Evolutionary conservation across 352 stramenopile species (phyloP), one percentile per base, ranked within the genome.

Genomic region (Plasmopara muralis): DNA sequence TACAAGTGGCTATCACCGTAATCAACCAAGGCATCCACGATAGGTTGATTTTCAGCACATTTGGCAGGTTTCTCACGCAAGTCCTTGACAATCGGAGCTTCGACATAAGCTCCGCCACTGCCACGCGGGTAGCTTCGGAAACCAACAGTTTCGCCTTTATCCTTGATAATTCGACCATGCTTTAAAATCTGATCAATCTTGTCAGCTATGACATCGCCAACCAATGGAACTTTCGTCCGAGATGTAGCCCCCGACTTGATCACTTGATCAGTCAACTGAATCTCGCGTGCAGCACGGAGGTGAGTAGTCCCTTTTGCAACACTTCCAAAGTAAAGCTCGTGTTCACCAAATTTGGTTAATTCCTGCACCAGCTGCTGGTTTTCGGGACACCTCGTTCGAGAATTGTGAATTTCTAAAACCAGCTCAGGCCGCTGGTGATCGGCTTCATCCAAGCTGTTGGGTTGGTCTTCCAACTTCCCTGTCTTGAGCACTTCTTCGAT

Each of bases 121-220:
- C 66, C 43, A 28, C 53, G 60, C 12, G 64, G 62, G 20, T 62
- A 68, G 28, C 56, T 60, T 14, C 62, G 54, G 12, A 38, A 55
- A 1, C 49, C 50, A 3, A 31, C 55, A 0, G 45, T 55, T 25
- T 61, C 58, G 1, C 57, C 57, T 0, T 55, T 54, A 34, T 87
- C 77, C 25, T 69, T 64, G 1, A 87, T 53, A 37, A 89, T 85
- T 37, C 77, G 77, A 38, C 76, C 76, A n/a, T 85, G 63, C 47
- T 70, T 33, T 12, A 89, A 49, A 28, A 91, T 85, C 56, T 91
- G 77, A 16, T 91, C 74, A 34, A 91, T 87, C 61, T 91, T 91
- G 34, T 86, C 70, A 2, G 74, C 68, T 18, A 91, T 76, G 25
- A 87, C 74, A n/a, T 78, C 63, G 33, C 80, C 80, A 38, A 91